Base-by-base conservation (phyloP, 345 rosid genomes). In the Conringia planisiliqua region DNA sequence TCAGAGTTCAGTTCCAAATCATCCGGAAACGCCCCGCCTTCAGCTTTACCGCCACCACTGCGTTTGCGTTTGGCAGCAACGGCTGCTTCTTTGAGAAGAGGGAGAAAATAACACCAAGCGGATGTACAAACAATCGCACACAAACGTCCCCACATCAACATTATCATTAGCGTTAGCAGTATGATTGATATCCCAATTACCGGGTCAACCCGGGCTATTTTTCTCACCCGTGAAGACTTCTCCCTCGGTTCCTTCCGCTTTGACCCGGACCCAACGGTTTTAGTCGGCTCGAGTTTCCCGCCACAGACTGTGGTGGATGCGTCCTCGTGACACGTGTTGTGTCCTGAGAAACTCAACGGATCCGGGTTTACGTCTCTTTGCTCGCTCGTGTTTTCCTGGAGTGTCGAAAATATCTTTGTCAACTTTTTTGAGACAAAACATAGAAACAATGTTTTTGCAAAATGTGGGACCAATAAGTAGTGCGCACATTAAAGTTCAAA, bases 91-190 rank as follows among this genome's bases (percentile, higher is more conserved):
- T 13, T 69, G 48, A 82, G 73, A 35, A 74, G 83, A 50, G 88
- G 85, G 57, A 85, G 35, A 69, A 82, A 57, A 44, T 82, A 89
- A 48, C 87, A 71, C 89, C 91, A 89, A 18, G 85, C 82, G 2
- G 85, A 81, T 59, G 91, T 80, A 71, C 90, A 89, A 38, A 89
- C 59, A 56, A 89, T 70, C 0, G 95, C 90, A 27, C 90, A 89
- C n/a, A 87, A 39, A 52, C 86, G 84, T 22, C 95, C 95, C 85
- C 90, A 89, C 0, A 77, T 10, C 8, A 86, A 51, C 81, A 82
- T 83, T 65, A 86, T 83, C 55, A 86, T 11, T 48, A 89, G 77
- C 13, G 88, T 87, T 68, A 86, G 75, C 79, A 80, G 27, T 33
- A 93, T 55, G 29, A 92, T 70, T 4, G 82, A 79, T 86, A 87